Conservation (phyloP, 208 protist species). For the Leptomonas pyrrhocoris region DNA sequence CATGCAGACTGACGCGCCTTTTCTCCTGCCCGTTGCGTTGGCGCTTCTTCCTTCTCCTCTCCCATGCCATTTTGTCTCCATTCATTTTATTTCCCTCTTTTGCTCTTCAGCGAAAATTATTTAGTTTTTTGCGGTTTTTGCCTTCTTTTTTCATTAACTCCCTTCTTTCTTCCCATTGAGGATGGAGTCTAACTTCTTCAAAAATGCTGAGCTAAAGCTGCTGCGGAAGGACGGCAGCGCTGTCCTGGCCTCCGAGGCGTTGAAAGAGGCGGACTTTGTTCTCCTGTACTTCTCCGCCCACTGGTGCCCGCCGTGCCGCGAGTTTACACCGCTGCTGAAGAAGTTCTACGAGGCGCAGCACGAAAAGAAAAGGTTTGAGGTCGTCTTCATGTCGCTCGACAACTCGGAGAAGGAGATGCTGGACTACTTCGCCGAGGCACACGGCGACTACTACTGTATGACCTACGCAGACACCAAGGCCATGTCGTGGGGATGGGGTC, state of each 20-base stretch:
- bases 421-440: constrained; percentile 38
- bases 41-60: no score
- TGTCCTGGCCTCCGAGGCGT: constrained; percentile 17
- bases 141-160: background rate
- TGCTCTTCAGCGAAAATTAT: no score
- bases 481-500: constrained; percentile 22
- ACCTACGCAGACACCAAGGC: constrained; percentile 30
- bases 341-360: constrained; percentile 60
- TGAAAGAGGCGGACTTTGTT: constrained; percentile 45
- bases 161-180: background rate
- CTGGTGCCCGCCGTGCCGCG: constrained; percentile 88
- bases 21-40: no score
- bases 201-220: constrained; percentile 26
- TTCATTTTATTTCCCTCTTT: no score
- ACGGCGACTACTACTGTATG: constrained; percentile 47
- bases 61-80: no score
- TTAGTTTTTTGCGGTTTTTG: no score
- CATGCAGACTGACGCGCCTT: no score
- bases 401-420: constrained; percentile 37
- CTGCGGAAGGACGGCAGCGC: constrained; percentile 48
- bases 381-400: constrained; percentile 61
- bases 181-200: constrained; percentile 4
- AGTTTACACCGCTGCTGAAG: constrained; percentile 76
- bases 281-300: constrained; percentile 87
- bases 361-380: constrained; percentile 58